Conservation (phyloP, 2,329 filamentous ascomycete genomes). For the Cyanodermella asteris region DNA sequence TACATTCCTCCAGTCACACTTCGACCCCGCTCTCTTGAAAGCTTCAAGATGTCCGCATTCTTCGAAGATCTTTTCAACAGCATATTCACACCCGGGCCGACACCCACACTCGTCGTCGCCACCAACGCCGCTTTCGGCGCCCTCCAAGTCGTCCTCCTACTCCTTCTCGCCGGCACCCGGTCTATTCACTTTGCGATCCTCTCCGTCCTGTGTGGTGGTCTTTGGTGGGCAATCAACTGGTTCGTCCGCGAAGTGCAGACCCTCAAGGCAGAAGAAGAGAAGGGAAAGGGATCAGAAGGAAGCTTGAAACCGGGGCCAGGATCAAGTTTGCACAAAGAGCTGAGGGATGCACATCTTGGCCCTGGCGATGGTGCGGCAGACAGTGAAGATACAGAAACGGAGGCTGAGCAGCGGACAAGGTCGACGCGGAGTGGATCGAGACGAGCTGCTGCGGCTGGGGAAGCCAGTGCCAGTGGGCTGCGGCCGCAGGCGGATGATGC, state of each 20-base stretch:
- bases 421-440: too few relatives aligned
- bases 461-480: too few relatives aligned
- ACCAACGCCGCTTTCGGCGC: slow-evolving; percentile 77
- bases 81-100: slow-evolving; percentile 82
- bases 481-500: too few relatives aligned
- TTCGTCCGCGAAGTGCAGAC: slow-evolving; percentile 51
- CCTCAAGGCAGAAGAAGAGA: slow-evolving; percentile 28
- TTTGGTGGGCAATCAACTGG: slow-evolving; percentile 97
- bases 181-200: slow-evolving; percentile 78
- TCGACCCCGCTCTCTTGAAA: too few relatives aligned
- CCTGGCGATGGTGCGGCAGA: too few relatives aligned
- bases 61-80: slow-evolving; percentile 68
- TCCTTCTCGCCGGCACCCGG: slow-evolving; percentile 57
- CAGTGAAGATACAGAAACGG: too few relatives aligned
- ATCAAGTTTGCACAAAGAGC: too few relatives aligned
- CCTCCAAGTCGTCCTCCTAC: slow-evolving; percentile 57
- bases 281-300: slow-evolving; percentile 19
- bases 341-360: too few relatives aligned
- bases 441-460: too few relatives aligned
- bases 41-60: slow-evolving; percentile 29
- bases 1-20: too few relatives aligned
- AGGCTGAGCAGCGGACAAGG: too few relatives aligned
- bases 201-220: slow-evolving; percentile 52
- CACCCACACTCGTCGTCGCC: slow-evolving; percentile 66
- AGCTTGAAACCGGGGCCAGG: too few relatives aligned